Percentiles rank a stretch among this genome's conserved stretches.
phyloP scores from a whole-genome alignment of 2,329 filamentous ascomycete species.

The Calonectria pseudoturangicola region DNA sequence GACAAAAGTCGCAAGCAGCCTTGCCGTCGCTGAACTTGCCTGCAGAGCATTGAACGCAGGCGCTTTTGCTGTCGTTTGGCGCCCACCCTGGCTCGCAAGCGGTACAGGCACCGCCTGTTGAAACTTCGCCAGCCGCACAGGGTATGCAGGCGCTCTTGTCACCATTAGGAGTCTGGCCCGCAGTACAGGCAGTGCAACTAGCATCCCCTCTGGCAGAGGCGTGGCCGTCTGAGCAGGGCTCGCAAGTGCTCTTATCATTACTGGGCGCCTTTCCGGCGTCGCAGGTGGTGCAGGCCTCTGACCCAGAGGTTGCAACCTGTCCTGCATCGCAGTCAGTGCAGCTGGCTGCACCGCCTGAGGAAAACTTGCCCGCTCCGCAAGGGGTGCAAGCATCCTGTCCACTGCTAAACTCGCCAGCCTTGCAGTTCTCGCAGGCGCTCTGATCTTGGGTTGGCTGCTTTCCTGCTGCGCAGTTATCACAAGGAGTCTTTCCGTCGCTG shows the following conservation, averaged over 20 bases:
- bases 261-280: not conserved
- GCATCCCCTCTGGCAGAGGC: not conserved
- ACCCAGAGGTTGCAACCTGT: not conserved
- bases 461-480: conserved; percentile 1
- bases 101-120: not conserved
- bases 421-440: conserved; percentile 1
- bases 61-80: not conserved
- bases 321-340: not conserved
- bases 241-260: not conserved
- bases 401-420: not conserved
- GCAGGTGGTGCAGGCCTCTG: not conserved
- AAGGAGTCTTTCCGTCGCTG: not conserved
- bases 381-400: not conserved
- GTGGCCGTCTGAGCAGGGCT: not conserved
- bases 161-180: not conserved
- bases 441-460: not conserved
- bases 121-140: not conserved
- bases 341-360: not conserved
- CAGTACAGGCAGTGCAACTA: not conserved
- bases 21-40: not conserved
- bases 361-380: not conserved
- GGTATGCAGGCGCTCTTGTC: not conserved
- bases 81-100: not conserved
- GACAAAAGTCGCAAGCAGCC: not conserved
- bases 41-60: not conserved